Evolutionary conservation across 2,329 filamentous ascomycete species (phyloP).

Genomic region (Botrytis squamosa): DNA sequence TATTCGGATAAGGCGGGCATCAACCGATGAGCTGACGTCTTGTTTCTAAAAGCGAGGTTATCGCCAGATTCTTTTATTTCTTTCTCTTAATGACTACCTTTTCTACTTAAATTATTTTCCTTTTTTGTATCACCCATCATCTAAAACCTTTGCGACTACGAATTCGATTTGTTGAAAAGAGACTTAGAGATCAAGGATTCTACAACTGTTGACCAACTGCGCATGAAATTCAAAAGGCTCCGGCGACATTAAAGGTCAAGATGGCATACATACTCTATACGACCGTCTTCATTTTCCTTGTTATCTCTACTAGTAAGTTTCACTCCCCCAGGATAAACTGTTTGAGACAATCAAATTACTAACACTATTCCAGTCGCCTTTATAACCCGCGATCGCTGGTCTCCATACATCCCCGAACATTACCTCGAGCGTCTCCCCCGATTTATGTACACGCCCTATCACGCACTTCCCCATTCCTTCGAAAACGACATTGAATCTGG

Average conservation of each 20-base stretch:
- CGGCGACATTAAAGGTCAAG: constrained; percentile 19
- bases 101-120: background rate
- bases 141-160: background rate
- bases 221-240: background rate
- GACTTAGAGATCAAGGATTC: background rate
- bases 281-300: constrained; percentile 67
- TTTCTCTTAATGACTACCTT: background rate
- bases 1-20: constrained; percentile 2
- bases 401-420: constrained; percentile 52
- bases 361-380: constrained; percentile 59
- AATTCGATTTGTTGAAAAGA: background rate
- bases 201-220: background rate
- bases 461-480: constrained; percentile 75
- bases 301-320: constrained; percentile 65
- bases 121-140: background rate
- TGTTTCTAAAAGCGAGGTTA: constrained; percentile 12
- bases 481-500: constrained; percentile 83
- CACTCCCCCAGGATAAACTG: constrained; percentile 21
- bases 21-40: constrained; percentile 8
- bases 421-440: constrained; percentile 47
- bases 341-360: constrained; percentile 21
- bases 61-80: constrained; percentile 1
- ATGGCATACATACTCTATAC: constrained; percentile 85
- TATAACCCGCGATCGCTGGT: constrained; percentile 77
- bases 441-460: constrained; percentile 66